Evolutionary conservation across 2,329 filamentous ascomycete species (phyloP).

Genomic region (Aspergillus neotritici): DNA sequence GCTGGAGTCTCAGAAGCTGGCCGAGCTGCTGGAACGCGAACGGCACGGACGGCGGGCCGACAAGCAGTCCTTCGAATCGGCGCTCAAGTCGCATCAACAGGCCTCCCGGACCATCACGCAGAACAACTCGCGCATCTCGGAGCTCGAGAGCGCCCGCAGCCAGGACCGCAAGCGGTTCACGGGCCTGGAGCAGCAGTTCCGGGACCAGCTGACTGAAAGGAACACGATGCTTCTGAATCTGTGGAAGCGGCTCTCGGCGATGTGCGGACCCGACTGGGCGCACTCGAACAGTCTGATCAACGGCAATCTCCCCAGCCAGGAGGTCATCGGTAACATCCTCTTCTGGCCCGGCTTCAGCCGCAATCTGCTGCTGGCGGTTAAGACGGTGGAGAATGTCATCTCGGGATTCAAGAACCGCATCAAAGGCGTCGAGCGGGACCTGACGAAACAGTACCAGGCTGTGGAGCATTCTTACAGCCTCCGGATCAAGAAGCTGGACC

Average conservation of each 20-base stretch:
- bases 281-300: constrained; percentile 85
- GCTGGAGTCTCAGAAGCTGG: constrained; percentile 76
- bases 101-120: constrained; percentile 79
- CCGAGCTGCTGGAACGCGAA: constrained; percentile 87
- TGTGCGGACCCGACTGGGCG: constrained; percentile 89
- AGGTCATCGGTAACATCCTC: constrained; percentile 78
- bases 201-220: constrained; percentile 81
- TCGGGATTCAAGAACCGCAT: constrained; percentile 73
- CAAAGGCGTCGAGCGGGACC: constrained; percentile 76
- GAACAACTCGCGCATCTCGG: constrained; percentile 75
- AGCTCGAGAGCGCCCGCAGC: constrained; percentile 74
- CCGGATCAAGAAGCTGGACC: constrained; percentile 78
- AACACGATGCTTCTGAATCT: constrained; percentile 82
- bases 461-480: constrained; percentile 75
- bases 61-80: constrained; percentile 79
- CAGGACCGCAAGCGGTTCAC: constrained; percentile 73
- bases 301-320: constrained; percentile 76
- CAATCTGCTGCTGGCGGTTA: constrained; percentile 80
- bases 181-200: constrained; percentile 70
- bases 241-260: constrained; percentile 78
- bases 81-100: constrained; percentile 80
- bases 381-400: constrained; percentile 76
- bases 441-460: constrained; percentile 85
- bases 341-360: constrained; percentile 73
- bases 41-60: constrained; percentile 77